A percentile compares a stretch with the other conserved stretches of the same genome.
These are phyloP conservation scores for Selaginella moellendorffii DNA, from an alignment of 75 land plant species.

Conservation along the genomic window DNA sequence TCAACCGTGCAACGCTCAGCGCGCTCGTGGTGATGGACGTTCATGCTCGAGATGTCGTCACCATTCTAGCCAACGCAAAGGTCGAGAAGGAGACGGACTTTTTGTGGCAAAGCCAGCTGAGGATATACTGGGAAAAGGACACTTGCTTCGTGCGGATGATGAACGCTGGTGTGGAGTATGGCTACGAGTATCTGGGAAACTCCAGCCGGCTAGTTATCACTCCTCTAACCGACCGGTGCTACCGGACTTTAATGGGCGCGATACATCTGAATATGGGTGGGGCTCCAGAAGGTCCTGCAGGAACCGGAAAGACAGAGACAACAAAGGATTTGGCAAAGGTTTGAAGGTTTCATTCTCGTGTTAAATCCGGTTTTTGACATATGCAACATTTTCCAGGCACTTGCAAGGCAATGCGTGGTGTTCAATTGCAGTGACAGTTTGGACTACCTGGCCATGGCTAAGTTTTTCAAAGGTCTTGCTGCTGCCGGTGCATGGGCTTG, in stretches of 20 bases:
- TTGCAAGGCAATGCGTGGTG: conserved; percentile 31
- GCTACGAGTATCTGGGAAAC: conserved; percentile 34
- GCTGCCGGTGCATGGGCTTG: conserved; percentile 33
- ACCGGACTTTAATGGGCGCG: conserved; percentile 30
- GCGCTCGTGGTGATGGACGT: conserved; percentile 37
- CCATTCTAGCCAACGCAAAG: conserved; percentile 15
- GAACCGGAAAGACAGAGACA: conserved; percentile 34
- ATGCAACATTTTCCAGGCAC: conserved; percentile 13
- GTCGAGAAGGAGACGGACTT: conserved; percentile 25
- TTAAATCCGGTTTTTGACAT: background rate
- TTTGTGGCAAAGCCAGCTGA: conserved; percentile 32
- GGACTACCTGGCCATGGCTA: conserved; percentile 32
- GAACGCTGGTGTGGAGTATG: conserved; percentile 32
- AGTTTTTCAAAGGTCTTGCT: conserved; percentile 34
- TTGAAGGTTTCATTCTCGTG: background rate
- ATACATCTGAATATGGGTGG: conserved; percentile 31
- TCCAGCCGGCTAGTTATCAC: conserved; percentile 29
- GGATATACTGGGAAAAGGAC: conserved; percentile 33
- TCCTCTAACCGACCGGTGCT: conserved; percentile 29
- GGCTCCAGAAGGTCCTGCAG: conserved; percentile 32
- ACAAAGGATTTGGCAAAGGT: conserved; percentile 28
- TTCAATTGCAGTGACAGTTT: conserved; percentile 32
- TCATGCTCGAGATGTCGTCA: conserved; percentile 31
- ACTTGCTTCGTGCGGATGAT: conserved; percentile 35
- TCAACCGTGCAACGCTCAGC: conserved; percentile 30